These are phyloP conservation scores for Sclerotinia sclerotiorum DNA, from an alignment of 2,329 filamentous ascomycete genomes.

Conservation along the genomic window DNA sequence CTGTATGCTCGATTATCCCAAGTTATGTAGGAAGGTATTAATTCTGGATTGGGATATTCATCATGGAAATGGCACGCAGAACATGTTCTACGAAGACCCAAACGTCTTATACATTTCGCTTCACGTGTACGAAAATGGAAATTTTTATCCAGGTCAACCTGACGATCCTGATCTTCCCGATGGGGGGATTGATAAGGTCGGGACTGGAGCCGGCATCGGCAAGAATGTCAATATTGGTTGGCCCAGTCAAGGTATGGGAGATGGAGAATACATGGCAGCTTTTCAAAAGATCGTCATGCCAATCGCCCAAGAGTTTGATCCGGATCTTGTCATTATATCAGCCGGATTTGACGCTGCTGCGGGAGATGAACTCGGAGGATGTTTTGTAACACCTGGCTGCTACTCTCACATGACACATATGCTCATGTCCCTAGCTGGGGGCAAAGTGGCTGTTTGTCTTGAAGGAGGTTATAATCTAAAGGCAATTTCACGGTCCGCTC, in stretches of 20 bases:
- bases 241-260: slow-evolving; percentile 79
- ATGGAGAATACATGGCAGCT: slow-evolving; percentile 94
- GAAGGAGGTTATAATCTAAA: slow-evolving; percentile 95
- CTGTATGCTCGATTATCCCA: slow-evolving; percentile 78
- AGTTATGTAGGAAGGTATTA: slow-evolving; percentile 80
- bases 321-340: slow-evolving; percentile 91
- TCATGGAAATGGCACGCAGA: slow-evolving; percentile 89
- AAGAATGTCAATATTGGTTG: slow-evolving; percentile 68
- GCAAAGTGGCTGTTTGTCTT: slow-evolving; percentile 87
- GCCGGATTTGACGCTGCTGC: slow-evolving; percentile 95
- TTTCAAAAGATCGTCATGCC: slow-evolving; percentile 98
- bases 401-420: slow-evolving; percentile 99
- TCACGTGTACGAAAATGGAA: slow-evolving; percentile 81
- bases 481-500: slow-evolving; percentile 88
- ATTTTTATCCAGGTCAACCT: slow-evolving; percentile 77
- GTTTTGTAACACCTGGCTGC: slow-evolving; percentile 85
- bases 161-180: slow-evolving; percentile 61
- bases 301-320: slow-evolving; percentile 88
- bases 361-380: slow-evolving; percentile 89
- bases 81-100: slow-evolving; percentile 92
- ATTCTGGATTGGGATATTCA: slow-evolving; percentile 90
- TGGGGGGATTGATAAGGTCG: slow-evolving; percentile 61
- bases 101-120: slow-evolving; percentile 95
- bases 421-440: slow-evolving; percentile 90
- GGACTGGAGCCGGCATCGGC: slow-evolving; percentile 54